phyloP scores from a whole-genome alignment of 768 basidiomycete species.

The Agaricus sinodeliciosus region DNA sequence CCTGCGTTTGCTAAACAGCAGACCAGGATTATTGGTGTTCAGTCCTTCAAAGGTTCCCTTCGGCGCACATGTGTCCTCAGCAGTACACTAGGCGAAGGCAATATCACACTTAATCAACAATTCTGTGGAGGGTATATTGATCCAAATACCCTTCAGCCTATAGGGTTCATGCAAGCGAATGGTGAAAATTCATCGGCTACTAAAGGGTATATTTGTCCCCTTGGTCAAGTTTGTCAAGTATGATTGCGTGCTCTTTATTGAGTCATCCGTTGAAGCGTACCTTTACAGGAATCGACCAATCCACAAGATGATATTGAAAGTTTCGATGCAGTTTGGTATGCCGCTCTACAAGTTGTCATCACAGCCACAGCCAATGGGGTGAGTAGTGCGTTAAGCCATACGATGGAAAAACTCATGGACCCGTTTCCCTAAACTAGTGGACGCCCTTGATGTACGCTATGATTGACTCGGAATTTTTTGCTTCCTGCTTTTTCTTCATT shows the following conservation, averaged over 20 bases:
- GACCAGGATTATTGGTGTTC: constrained; percentile 82
- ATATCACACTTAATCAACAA: constrained; percentile 40
- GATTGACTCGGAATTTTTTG: constrained; percentile 86
- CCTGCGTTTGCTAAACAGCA: not conserved
- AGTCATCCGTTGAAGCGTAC: not conserved
- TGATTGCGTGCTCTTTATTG: constrained; percentile 8
- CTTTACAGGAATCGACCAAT: constrained; percentile 53
- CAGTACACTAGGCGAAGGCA: constrained; percentile 47
- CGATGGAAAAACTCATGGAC: not conserved
- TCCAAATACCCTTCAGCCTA: constrained; percentile 39
- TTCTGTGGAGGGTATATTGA: constrained; percentile 82
- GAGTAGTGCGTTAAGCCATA: constrained; percentile 20
- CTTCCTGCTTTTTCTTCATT: constrained; percentile 87
- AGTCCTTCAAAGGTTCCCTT: constrained; percentile 85
- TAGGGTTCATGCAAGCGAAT: constrained; percentile 28
- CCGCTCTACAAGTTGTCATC: constrained; percentile 79
- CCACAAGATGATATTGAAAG: constrained; percentile 61
- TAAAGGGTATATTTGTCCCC: constrained; percentile 89
- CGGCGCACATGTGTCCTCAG: constrained; percentile 55
- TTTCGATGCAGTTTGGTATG: constrained; percentile 84
- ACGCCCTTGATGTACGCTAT: constrained; percentile 77
- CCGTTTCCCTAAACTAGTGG: constrained; percentile 44
- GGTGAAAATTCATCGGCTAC: constrained; percentile 19
- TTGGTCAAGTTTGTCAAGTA: constrained; percentile 80
- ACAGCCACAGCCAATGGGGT: constrained; percentile 77